Evolutionary conservation across 2,329 filamentous ascomycete species (phyloP).

Genomic region (Colletotrichum sp.): DNA sequence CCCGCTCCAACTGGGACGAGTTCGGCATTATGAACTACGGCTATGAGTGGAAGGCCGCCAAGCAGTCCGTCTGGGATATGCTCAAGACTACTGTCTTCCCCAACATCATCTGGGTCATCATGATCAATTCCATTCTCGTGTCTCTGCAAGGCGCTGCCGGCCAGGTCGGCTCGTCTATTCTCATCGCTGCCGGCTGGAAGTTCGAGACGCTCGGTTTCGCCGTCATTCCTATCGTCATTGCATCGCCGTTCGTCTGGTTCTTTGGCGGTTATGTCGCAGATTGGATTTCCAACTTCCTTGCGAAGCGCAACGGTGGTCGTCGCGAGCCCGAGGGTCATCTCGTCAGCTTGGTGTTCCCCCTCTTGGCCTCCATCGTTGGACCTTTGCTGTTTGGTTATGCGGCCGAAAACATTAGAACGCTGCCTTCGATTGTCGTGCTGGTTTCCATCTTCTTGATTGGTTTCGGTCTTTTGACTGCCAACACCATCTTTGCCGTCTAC

Average conservation of each 20-base stretch:
- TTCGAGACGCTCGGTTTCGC: constrained; percentile 33
- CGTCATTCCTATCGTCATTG: constrained; percentile 22
- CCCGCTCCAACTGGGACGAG: constrained; percentile 34
- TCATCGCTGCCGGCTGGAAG: constrained; percentile 29
- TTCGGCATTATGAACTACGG: constrained; percentile 35
- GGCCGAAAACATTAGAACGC: constrained; percentile 25
- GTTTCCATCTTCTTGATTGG: constrained; percentile 31
- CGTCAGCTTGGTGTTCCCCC: constrained; percentile 33
- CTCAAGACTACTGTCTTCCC: constrained; percentile 38
- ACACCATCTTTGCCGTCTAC: constrained; percentile 35
- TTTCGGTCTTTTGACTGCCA: constrained; percentile 32
- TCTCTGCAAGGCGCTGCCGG: constrained; percentile 31
- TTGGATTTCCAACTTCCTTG: constrained; percentile 29
- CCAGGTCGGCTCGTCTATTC: constrained; percentile 26
- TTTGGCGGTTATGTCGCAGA: constrained; percentile 36
- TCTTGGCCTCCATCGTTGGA: constrained; percentile 31
- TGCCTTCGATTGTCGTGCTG: constrained; percentile 32
- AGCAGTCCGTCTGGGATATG: constrained; percentile 30
- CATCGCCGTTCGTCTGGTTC: constrained; percentile 22
- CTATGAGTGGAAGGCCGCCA: constrained; percentile 29
- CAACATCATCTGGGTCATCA: constrained; percentile 37
- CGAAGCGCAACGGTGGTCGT: constrained; percentile 28
- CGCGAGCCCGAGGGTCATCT: constrained; percentile 39
- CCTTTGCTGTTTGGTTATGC: constrained; percentile 36
- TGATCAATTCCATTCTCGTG: constrained; percentile 36